A percentile compares a stretch with the other conserved stretches of the same genome.
phyloP scores from a whole-genome alignment of 1,284 basidiomycete genomes.

The Somion occarium region DNA sequence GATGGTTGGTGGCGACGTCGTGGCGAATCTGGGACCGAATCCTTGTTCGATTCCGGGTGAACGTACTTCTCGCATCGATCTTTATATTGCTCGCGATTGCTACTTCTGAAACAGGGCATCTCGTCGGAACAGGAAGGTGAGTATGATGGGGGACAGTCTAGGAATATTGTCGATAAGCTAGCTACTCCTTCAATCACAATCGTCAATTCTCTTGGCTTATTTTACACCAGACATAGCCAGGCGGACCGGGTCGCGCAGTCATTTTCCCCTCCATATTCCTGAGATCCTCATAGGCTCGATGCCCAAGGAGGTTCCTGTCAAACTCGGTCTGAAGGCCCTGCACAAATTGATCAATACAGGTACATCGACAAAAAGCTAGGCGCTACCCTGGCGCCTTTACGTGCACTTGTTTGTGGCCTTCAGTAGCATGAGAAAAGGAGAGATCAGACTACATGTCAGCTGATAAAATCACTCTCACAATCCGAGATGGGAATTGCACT shows the following conservation, averaged over 20 bases:
- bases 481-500: background rate
- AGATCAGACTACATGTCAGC: background rate
- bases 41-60: background rate
- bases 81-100: background rate
- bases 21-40: background rate
- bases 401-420: background rate
- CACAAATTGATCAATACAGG: background rate
- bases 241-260: background rate
- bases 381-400: background rate
- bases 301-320: background rate
- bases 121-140: slow-evolving; percentile 11
- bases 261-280: background rate
- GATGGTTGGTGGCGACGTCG: background rate
- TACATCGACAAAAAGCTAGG: background rate
- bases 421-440: background rate
- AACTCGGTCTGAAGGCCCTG: background rate
- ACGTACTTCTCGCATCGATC: background rate
- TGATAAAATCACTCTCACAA: background rate
- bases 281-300: background rate
- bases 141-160: slow-evolving; percentile 2
- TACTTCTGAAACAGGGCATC: background rate
- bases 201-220: background rate
- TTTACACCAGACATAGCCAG: background rate
- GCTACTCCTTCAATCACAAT: background rate
- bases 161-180: background rate